phyloP scores from a whole-genome alignment of 2,329 filamentous ascomycete species.

The Gyromitra esculenta region DNA sequence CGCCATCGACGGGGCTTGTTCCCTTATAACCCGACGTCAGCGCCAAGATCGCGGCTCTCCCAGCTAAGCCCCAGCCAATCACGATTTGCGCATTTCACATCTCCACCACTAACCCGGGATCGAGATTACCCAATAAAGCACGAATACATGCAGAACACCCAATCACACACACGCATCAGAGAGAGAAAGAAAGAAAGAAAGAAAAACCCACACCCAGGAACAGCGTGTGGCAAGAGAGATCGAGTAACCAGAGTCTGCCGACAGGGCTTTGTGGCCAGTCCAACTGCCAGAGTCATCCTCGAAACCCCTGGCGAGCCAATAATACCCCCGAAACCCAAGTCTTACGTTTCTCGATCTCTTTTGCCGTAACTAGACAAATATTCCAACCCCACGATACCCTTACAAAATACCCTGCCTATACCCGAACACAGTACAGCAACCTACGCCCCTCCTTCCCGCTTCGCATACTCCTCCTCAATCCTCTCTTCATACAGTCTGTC shows the following conservation, averaged over 20 bases:
- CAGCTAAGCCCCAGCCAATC: slow-evolving; percentile 14
- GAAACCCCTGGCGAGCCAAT: too few species aligned
- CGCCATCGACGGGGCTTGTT: background rate
- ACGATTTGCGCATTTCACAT: slow-evolving; percentile 27
- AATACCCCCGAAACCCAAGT: background rate
- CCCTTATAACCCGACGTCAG: slow-evolving; percentile 35
- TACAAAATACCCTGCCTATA: background rate
- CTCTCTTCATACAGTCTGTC: slow-evolving; percentile 57
- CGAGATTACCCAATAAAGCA: too few species aligned
- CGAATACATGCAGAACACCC: background rate
- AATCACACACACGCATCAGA: background rate
- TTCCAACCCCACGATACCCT: background rate
- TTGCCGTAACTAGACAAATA: background rate
- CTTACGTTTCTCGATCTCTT: background rate
- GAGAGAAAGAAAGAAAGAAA: background rate
- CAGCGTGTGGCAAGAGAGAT: too few species aligned
- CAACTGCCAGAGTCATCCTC: too few species aligned
- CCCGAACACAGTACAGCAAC: background rate
- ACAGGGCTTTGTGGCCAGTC: too few species aligned
- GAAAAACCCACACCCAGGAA: too few species aligned
- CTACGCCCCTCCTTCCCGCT: slow-evolving; percentile 58
- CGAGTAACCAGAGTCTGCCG: too few species aligned
- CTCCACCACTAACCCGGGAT: background rate
- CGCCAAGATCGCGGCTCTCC: slow-evolving; percentile 36
- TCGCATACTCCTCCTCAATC: slow-evolving; percentile 59